Base-by-base conservation (phyloP, 176 grass and related monocot species). In the Saccharum spontaneum region DNA sequence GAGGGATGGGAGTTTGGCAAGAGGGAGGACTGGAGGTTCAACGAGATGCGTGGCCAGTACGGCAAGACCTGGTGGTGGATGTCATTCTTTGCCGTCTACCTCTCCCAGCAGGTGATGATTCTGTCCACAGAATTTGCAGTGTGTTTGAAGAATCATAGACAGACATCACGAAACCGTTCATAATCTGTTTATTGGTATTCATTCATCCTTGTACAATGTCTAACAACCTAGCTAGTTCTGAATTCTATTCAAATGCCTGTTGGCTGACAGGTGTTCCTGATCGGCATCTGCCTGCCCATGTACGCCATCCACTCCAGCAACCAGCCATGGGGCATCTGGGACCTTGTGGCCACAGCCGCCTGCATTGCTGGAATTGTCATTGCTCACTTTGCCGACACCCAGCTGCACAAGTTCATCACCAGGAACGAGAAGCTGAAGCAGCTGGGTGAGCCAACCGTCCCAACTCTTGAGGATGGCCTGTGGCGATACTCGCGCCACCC, bases 401-500 rank as follows among this genome's bases (percentile, higher is more conserved):
- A 98, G 81, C 91, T 98, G 28, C 88, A 98, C 62, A 6, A 59
- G 72, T 98, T 98, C 5, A 75, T 95, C 8, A 78, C 24, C 26
- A 81, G 48, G 71, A 95, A 95, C 15, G 84, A 92, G 23, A 90
- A 75, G 1, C 69, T 93, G 59, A 90, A 87, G 66, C 65, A 84
- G 68, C 43, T 89, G 1, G 86, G 86, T 0, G 80, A 82, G 26
- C 70, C 93, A 4, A 54, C 86, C 0, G 39, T 94, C 1, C 78
- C 86, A 2, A 94, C 92, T 52, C 93, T 98, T 0, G 97, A 94
- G 57, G 81, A 73, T 0, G 93, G 97, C 23, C 69, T 98, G 4
- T 95, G 97, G 93, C 33, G 75, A 37, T 94, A 94, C 82, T 95
- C 97, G 1, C 97, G 97, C n/a, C 97, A 98, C 71, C 97, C 97